A percentile compares a stretch with the other conserved stretches of the same genome.
phyloP scores from a whole-genome alignment of 2,329 filamentous ascomycete genomes.

The Alternaria viburni region DNA sequence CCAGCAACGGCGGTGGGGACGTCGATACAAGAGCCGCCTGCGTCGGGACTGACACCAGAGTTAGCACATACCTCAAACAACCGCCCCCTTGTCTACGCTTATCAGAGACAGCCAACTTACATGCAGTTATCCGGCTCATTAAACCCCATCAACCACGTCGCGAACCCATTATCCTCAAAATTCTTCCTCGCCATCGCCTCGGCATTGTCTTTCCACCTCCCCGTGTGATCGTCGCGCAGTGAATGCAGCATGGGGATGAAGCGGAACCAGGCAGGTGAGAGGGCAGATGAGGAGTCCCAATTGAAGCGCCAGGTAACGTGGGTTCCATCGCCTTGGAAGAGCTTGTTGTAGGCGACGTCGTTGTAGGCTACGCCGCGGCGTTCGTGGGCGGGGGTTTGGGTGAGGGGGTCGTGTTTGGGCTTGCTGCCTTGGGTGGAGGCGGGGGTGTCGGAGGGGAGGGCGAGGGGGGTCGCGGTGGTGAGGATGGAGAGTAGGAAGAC shows the following conservation, averaged over 20 bases:
- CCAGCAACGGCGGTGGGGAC: constrained; percentile 14
- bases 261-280: constrained; percentile 50
- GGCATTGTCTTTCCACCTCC: constrained; percentile 25
- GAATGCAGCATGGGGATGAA: constrained; percentile 64
- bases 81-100: too few species aligned
- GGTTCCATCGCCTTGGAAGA: constrained; percentile 53
- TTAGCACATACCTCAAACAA: not conserved
- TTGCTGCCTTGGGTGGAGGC: not conserved
- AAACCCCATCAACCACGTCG: constrained; percentile 36
- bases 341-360: constrained; percentile 56
- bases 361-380: constrained; percentile 72
- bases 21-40: constrained; percentile 34
- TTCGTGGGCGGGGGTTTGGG: constrained; percentile 47
- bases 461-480: not conserved
- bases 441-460: not conserved
- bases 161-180: not conserved
- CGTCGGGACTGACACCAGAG: not conserved
- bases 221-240: constrained; percentile 16
- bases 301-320: constrained; percentile 69
- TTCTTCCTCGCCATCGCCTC: constrained; percentile 7
- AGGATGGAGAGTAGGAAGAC: not conserved
- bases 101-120: too few species aligned
- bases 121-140: constrained; percentile 45
- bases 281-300: constrained; percentile 61
- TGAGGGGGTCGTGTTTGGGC: not conserved